phyloP scores from a whole-genome alignment of 2,329 filamentous ascomycete species.

The Claviceps humidiphila region DNA sequence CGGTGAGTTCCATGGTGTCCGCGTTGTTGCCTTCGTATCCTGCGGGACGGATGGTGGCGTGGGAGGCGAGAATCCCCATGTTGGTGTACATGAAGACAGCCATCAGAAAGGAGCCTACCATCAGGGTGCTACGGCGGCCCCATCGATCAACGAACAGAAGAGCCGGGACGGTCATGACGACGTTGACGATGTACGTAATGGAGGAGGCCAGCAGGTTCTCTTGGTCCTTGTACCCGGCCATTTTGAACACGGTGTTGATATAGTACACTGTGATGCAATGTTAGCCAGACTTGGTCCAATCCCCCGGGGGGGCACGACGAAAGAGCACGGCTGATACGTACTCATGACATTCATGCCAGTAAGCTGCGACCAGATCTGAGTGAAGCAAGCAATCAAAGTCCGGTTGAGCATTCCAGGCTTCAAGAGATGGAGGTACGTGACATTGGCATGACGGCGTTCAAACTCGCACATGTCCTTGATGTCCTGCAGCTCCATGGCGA shows the following conservation, averaged over 20 bases:
- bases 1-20: slow-evolving; percentile 33
- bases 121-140: slow-evolving; percentile 58
- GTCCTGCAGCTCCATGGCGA: slow-evolving; percentile 54
- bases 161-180: slow-evolving; percentile 64
- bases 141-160: slow-evolving; percentile 62
- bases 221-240: slow-evolving; percentile 29
- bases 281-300: background rate
- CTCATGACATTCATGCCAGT: slow-evolving; percentile 47
- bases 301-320: too few relatives aligned
- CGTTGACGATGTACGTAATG: slow-evolving; percentile 60
- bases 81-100: slow-evolving; percentile 44
- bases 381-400: slow-evolving; percentile 36
- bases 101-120: slow-evolving; percentile 55
- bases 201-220: slow-evolving; percentile 40
- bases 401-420: slow-evolving; percentile 49
- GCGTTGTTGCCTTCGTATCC: slow-evolving; percentile 31
- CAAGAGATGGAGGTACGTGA: slow-evolving; percentile 60
- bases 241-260: slow-evolving; percentile 32
- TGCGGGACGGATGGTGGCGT: slow-evolving; percentile 28
- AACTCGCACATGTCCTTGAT: slow-evolving; percentile 64
- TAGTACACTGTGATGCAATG: slow-evolving; percentile 40
- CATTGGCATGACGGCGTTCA: slow-evolving; percentile 54
- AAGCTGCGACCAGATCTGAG: slow-evolving; percentile 44
- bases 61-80: slow-evolving; percentile 35
- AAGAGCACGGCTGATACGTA: slow-evolving; percentile 15